Base-by-base conservation (phyloP, 192 early-diverging fungal genomes). In the Spinellus fusiger region DNA sequence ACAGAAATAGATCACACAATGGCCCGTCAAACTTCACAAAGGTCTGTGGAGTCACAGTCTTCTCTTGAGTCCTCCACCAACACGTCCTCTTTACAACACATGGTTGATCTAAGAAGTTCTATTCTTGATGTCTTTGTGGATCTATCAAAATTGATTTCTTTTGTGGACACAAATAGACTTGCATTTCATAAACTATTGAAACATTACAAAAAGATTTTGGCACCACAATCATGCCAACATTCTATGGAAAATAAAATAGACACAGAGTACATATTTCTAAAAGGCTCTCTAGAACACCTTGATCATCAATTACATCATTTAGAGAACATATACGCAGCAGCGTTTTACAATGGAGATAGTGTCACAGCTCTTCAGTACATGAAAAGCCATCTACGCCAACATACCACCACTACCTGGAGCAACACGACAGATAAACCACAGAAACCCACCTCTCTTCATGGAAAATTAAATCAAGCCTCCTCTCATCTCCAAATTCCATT, bases 131-230 rank as follows among this genome's bases (percentile, higher is more conserved):
- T n/a, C n/a, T n/a, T n/a, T n/a, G n/a, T n/a, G n/a, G n/a, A n/a
- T n/a, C n/a, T 95, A 2, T 82, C 80, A 29, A 89, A 95, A 53
- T 75, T 95, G 22, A 84, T 87, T 44, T 88, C 86, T 6, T 95
- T 86, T 56, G 84, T 87, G 18, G 84, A 89, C 35, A 79, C 92
- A 51, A 93, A 95, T 78, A 80, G 82, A 57, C 87, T 86, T 5
- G 93, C 91, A 25, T 95, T 95, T 71, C 69, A 77, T 77, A 95
- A 95, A 70, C 89, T 93, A 68, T 68, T 93, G 32, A 95, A 95
- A 73, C 93, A 95, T 77, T 92, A 88, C 69, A 91, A 94, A 72
- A 94, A 94, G 67, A 82, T 94, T 5, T 86, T 86, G 8, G 73
- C n/a, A n/a, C n/a, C n/a, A n/a, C n/a, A n/a, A n/a, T n/a, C n/a